These are phyloP conservation scores for Populus hybrid DNA, from an alignment of 441 rosid genomes.

Conservation along the genomic window DNA sequence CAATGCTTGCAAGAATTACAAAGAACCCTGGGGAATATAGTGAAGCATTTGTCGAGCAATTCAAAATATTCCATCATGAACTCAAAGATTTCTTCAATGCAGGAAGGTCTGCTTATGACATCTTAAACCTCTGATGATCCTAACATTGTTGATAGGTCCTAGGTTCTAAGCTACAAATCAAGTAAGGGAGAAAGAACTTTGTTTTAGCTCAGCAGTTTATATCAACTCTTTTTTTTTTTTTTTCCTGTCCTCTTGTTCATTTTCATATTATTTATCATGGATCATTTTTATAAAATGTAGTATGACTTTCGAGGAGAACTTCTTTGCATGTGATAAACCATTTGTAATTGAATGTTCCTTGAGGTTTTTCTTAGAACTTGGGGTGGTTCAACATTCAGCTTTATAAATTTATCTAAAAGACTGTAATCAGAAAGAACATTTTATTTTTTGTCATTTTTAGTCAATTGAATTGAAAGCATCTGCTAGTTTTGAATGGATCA, in stretches of 20 bases:
- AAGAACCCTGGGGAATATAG: constrained; percentile 78
- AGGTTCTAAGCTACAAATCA: background rate
- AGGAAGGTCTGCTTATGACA: constrained; percentile 66
- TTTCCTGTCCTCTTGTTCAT: background rate
- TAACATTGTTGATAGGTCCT: background rate
- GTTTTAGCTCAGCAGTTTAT: background rate
- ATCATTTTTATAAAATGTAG: background rate
- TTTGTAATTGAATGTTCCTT: background rate
- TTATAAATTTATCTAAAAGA: too few relatives aligned
- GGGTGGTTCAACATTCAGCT: background rate
- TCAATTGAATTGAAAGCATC: background rate
- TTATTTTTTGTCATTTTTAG: background rate
- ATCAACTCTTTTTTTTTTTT: background rate
- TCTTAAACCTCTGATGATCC: constrained; percentile 3
- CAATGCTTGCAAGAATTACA: constrained; percentile 89
- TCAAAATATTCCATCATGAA: constrained; percentile 82
- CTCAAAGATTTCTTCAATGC: constrained; percentile 99
- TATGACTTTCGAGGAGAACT: background rate
- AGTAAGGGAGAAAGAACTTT: background rate
- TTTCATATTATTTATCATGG: background rate
- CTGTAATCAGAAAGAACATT: background rate
- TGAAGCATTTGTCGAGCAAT: constrained; percentile 88
- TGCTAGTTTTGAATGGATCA: constrained; percentile 3
- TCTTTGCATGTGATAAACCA: background rate
- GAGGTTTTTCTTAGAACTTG: background rate